Evolutionary conservation across 2,329 filamentous ascomycete genomes (phyloP), one percentile per base, ranked within the genome.

Genomic region (Pseudogymnoascus sp.): DNA sequence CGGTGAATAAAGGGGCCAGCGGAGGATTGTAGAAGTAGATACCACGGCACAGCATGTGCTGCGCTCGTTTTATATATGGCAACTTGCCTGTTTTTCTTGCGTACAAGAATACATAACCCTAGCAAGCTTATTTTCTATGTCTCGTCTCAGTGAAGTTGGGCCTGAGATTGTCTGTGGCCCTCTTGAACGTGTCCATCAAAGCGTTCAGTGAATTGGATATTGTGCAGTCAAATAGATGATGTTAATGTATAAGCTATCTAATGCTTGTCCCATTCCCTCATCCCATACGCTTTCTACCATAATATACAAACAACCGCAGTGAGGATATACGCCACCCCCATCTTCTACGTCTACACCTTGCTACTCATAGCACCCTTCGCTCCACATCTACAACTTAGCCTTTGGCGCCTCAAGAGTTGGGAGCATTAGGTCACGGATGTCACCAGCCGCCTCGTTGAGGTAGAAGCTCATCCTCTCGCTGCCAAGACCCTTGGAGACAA

Each of bases 381-480:
- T 32, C 28, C 47, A 20, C 47, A 54, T 54, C 47, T 90, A 97
- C 74, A 97, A 77, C 82, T 96, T 97, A 25, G 93, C 85, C 82
- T 96, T 96, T 67, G 89, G 83, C 16, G 83, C 74, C 74, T 93
- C 86, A 47, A 96, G 75, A 54, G 89, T 91, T 20, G 90, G 88
- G 70, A 90, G 77, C 74, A 99, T 83, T 60, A 99, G 76, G 67
- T 96, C 92, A 66, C 92, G 83, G 73, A 99, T 85, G 66, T 99
- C 94, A 64, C 85, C 83, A 1, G 93, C 94, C 0, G 94, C 93
- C 77, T 99, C 94, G 71, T 91, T 95, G 67, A 99, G 79, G 77
- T 91, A 99, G 81, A 93, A 90, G 76, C 90, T 94, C 93, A 99
- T 96, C 67, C 89, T 87, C 70, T 94, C 86, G 71, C 88, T 90